phyloP scores from a whole-genome alignment of 1,284 basidiomycete species.

The Apiotrichum mycotoxinovorans region DNA sequence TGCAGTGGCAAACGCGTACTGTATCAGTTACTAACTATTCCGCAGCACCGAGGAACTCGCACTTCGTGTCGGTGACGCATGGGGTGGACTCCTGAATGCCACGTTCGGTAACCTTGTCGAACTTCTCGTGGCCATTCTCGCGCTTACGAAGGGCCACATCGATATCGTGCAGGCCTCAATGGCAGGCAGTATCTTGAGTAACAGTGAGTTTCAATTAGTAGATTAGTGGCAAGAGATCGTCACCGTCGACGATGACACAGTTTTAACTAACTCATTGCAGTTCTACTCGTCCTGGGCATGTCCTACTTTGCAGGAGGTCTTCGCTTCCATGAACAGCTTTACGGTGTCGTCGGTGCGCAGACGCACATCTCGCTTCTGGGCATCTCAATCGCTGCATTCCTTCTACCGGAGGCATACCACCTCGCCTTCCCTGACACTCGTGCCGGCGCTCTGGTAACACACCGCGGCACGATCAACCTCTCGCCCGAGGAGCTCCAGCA shows the following conservation, averaged over 20 bases:
- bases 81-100: constrained; percentile 53
- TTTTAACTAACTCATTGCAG: constrained; percentile 12
- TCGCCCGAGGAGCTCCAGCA: constrained; percentile 31
- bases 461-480: neutral
- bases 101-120: constrained; percentile 55
- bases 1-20: neutral
- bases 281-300: constrained; percentile 77
- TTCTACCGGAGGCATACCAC: constrained; percentile 69
- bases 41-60: constrained; percentile 52
- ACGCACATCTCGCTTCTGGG: constrained; percentile 75
- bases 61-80: constrained; percentile 51
- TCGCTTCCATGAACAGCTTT: constrained; percentile 62
- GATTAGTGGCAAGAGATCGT: too few species aligned
- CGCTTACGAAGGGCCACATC: constrained; percentile 73
- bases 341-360: constrained; percentile 67
- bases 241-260: neutral
- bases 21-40: constrained; percentile 1
- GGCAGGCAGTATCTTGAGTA: constrained; percentile 62
- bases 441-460: constrained; percentile 5
- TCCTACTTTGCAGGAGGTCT: constrained; percentile 56
- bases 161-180: constrained; percentile 71
- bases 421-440: constrained; percentile 44
- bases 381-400: constrained; percentile 65
- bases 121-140: constrained; percentile 65
- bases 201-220: constrained; percentile 38